These are phyloP conservation scores for Lipomyces anomalus DNA, from an alignment of 805 yeast species.

Conservation along the genomic window DNA sequence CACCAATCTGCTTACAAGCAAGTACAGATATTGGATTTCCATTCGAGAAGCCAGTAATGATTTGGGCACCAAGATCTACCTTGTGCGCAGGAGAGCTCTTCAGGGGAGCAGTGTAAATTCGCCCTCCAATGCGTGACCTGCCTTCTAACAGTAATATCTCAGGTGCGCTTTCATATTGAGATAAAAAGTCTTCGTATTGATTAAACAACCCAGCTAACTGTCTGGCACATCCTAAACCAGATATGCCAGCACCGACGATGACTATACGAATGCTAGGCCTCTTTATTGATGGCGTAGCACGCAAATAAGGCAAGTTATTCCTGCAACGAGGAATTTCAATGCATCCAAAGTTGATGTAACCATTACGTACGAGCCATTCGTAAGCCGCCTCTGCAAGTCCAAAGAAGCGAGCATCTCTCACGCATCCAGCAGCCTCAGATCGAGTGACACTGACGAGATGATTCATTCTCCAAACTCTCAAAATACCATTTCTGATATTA, in stretches of 20 bases:
- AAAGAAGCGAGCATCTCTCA: slow-evolving; percentile 35
- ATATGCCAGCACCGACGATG: slow-evolving; percentile 93
- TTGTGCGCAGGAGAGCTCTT: slow-evolving; percentile 21
- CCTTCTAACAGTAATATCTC: slow-evolving; percentile 38
- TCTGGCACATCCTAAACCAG: slow-evolving; percentile 94
- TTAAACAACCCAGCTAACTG: slow-evolving; percentile 68
- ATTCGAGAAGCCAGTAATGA: slow-evolving; percentile 37
- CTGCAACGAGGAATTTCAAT: slow-evolving; percentile 29
- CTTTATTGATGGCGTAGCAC: slow-evolving; percentile 26
- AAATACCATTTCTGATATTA: slow-evolving; percentile 39
- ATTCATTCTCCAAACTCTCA: slow-evolving; percentile 40
- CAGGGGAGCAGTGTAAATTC: slow-evolving; percentile 36
- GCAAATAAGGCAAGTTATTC: slow-evolving; percentile 17
- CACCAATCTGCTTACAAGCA: slow-evolving; percentile 37
- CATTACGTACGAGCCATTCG: slow-evolving; percentile 39
- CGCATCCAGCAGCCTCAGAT: slow-evolving; percentile 42
- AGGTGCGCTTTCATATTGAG: slow-evolving; percentile 38
- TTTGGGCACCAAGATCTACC: slow-evolving; percentile 38
- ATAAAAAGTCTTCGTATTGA: slow-evolving; percentile 32
- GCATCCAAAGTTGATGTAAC: slow-evolving; percentile 41
- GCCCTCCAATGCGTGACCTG: slow-evolving; percentile 39
- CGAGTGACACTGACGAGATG: slow-evolving; percentile 39
- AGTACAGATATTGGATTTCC: slow-evolving; percentile 41
- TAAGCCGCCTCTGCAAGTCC: slow-evolving; percentile 40
- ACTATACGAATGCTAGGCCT: slow-evolving; percentile 46